Percentiles rank a stretch among this genome's conserved stretches.
Evolutionary conservation across 1,139 yeast species (phyloP).

Genomic region (Blastobotrys buckinghamii): DNA sequence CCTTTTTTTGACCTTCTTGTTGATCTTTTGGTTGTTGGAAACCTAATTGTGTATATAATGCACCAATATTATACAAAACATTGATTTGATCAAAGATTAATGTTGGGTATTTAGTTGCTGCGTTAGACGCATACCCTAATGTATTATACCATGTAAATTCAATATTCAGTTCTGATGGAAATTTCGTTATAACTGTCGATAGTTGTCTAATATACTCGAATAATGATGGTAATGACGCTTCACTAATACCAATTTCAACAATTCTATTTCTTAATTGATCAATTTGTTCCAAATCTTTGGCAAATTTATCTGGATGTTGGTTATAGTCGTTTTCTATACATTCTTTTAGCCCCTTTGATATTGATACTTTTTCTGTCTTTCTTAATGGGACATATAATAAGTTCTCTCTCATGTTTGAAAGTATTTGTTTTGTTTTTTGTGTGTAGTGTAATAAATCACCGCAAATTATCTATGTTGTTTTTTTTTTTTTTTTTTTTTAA

Average conservation of each 20-base stretch:
- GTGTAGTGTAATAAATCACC: too few relatives aligned
- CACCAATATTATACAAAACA: conserved; percentile 62
- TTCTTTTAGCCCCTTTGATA: conserved; percentile 42
- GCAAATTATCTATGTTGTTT: too few relatives aligned
- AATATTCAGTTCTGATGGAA: conserved; percentile 39
- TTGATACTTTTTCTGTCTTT: conserved; percentile 43
- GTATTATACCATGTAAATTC: conserved; percentile 72
- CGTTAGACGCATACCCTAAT: conserved; percentile 48
- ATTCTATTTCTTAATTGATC: conserved; percentile 36
- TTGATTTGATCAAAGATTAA: conserved; percentile 54
- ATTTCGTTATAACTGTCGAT: conserved; percentile 34
- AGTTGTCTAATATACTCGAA: conserved; percentile 34
- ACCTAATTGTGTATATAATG: conserved; percentile 55
- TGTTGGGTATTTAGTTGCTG: conserved; percentile 32
- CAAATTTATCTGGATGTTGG: conserved; percentile 57
- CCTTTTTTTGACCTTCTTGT: conserved; percentile 53
- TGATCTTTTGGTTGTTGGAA: conserved; percentile 34
- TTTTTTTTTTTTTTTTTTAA: too few relatives aligned
- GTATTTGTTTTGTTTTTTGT: background rate
- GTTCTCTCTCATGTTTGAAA: conserved; percentile 15
- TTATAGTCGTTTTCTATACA: conserved; percentile 56
- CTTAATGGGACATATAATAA: conserved; percentile 45
- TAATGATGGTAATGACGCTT: conserved; percentile 26
- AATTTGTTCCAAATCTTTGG: conserved; percentile 45
- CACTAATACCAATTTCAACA: conserved; percentile 29